phyloP scores from a whole-genome alignment of 352 stramenopile genomes.

The Globisporangium camurandrum region DNA sequence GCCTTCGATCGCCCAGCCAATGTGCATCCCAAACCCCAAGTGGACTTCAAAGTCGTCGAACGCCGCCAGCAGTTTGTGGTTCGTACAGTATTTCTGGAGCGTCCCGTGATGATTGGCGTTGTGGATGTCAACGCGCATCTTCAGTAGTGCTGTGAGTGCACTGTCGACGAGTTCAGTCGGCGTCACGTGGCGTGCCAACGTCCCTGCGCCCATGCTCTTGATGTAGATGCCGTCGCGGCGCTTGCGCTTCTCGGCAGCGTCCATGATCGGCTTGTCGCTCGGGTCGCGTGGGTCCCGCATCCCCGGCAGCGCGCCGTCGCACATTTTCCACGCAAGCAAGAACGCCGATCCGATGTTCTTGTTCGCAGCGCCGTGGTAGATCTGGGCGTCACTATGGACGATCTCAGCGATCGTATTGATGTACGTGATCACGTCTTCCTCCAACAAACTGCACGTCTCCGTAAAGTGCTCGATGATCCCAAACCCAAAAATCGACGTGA shows the following conservation, averaged over 20 bases:
- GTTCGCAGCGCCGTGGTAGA: slow-evolving; percentile 93
- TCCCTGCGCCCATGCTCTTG: slow-evolving; percentile 44
- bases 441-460: slow-evolving; percentile 86
- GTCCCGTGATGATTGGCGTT: slow-evolving; percentile 85
- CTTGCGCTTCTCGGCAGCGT: slow-evolving; percentile 42
- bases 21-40: slow-evolving; percentile 95
- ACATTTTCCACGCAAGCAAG: slow-evolving; percentile 95
- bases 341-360: slow-evolving; percentile 96
- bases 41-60: slow-evolving; percentile 91
- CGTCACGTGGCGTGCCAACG: slow-evolving; percentile 31
- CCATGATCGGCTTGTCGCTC: slow-evolving; percentile 65
- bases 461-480: slow-evolving; percentile 96
- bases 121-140: slow-evolving; percentile 95
- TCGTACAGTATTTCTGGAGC: slow-evolving; percentile 76
- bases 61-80: slow-evolving; percentile 68
- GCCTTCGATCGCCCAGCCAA: slow-evolving; percentile 98
- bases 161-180: slow-evolving; percentile 89
- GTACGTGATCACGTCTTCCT: slow-evolving; percentile 96
- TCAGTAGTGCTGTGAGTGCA: slow-evolving; percentile 93
- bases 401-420: slow-evolving; percentile 97
- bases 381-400: slow-evolving; percentile 91
- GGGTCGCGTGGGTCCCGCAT: slow-evolving; percentile 79
- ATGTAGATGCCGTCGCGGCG: slow-evolving; percentile 63
- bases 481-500: slow-evolving; percentile 96
- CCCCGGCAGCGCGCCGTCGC: slow-evolving; percentile 77